phyloP scores from a whole-genome alignment of 306 rosid genomes.

The Trifolium pratense region DNA sequence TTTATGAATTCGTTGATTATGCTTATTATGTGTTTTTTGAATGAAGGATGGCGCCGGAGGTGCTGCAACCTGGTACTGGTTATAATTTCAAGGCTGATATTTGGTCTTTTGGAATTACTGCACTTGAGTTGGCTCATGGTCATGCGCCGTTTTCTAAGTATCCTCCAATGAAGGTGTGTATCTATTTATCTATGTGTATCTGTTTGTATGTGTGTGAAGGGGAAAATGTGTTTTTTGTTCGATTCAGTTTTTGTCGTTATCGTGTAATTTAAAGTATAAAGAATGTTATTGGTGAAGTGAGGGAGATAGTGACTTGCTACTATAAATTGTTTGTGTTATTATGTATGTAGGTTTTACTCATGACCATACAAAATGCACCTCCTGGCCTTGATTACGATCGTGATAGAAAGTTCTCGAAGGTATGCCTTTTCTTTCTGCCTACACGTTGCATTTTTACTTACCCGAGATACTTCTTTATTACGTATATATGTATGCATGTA shows the following conservation, averaged over 20 bases:
- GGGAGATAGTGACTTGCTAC: neutral
- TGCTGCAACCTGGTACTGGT: constrained; percentile 97
- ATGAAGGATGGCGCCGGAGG: constrained; percentile 99
- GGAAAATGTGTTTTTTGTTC: neutral
- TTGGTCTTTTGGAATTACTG: constrained; percentile 70
- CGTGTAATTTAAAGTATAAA: neutral
- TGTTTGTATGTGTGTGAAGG: constrained; percentile 1
- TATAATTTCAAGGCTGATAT: constrained; percentile 90
- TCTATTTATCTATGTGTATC: neutral
- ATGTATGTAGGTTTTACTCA: constrained; percentile 74
- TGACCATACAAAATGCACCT: constrained; percentile 99
- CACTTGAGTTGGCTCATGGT: constrained; percentile 70
- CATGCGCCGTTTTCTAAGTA: constrained; percentile 69
- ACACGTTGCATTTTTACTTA: constrained; percentile 32
- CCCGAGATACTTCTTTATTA: neutral
- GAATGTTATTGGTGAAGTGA: neutral
- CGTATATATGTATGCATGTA: neutral
- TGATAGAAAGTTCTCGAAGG: constrained; percentile 97
- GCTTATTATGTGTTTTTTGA: neutral
- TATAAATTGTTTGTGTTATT: constrained; percentile 32
- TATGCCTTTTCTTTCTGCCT: constrained; percentile 79
- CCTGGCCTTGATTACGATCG: constrained; percentile 99
- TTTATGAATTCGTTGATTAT: neutral
- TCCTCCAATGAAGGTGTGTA: constrained; percentile 66
- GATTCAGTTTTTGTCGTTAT: constrained; percentile 3